These are phyloP conservation scores for Penicillium sp. DNA, from an alignment of 2,329 filamentous ascomycete genomes.

Conservation along the genomic window DNA sequence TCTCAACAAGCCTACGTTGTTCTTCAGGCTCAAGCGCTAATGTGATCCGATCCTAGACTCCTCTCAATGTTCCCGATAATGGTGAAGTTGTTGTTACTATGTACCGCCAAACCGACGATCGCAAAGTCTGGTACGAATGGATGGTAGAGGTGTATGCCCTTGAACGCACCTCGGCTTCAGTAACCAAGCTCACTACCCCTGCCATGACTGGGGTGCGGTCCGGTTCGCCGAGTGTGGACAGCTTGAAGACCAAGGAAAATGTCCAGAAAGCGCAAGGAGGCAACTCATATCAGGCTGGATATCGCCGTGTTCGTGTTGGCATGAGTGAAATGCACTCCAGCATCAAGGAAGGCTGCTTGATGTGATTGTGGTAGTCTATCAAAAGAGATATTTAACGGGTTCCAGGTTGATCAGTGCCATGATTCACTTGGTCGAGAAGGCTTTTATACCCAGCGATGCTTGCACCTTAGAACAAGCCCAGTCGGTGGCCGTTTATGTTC, in stretches of 20 bases:
- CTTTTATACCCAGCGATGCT: not conserved
- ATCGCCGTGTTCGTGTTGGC: slow-evolving; percentile 41
- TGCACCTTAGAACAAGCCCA: not conserved
- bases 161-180: slow-evolving; percentile 27
- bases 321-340: slow-evolving; percentile 52
- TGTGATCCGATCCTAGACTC: slow-evolving; percentile 60
- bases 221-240: slow-evolving; percentile 29
- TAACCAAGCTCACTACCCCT: slow-evolving; percentile 22
- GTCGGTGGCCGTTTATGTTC: not conserved
- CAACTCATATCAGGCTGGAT: slow-evolving; percentile 21
- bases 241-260: slow-evolving; percentile 24
- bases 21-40: not conserved
- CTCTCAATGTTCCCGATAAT: slow-evolving; percentile 80
- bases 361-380: slow-evolving; percentile 35
- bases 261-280: slow-evolving; percentile 8
- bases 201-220: slow-evolving; percentile 35
- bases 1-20: not conserved
- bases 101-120: slow-evolving; percentile 93
- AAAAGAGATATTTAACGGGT: not conserved
- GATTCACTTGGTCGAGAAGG: not conserved
- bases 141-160: slow-evolving; percentile 76
- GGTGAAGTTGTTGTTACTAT: slow-evolving; percentile 88
- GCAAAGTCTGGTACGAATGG: slow-evolving; percentile 99
- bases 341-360: slow-evolving; percentile 53
- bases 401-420: not conserved